Percentiles rank a stretch among this genome's conserved stretches.
phyloP scores from a whole-genome alignment of 148 eudicot species.

The Nepenthes mirabilis region DNA sequence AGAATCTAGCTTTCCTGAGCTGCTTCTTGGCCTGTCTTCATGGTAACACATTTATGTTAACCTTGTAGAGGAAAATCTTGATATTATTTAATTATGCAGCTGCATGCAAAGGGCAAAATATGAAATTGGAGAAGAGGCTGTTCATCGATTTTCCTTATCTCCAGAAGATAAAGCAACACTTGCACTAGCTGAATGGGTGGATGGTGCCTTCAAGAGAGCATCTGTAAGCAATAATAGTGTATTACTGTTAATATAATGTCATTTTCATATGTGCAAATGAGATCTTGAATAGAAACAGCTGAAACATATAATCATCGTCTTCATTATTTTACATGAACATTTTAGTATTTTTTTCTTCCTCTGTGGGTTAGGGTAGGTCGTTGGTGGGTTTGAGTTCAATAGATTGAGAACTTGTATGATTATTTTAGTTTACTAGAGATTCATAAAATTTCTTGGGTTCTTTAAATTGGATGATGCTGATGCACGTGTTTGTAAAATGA shows the following conservation, averaged over 20 bases:
- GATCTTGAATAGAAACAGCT: not conserved
- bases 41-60: not conserved
- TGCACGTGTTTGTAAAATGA: no score
- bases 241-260: not conserved
- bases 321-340: no score
- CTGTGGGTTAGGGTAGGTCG: no score
- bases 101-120: slow-evolving; percentile 94
- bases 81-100: slow-evolving; percentile 27
- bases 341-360: no score
- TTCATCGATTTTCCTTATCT: slow-evolving; percentile 78
- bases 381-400: no score
- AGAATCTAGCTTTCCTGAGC: not conserved
- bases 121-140: slow-evolving; percentile 96
- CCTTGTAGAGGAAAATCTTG: not conserved
- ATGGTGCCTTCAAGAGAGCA: slow-evolving; percentile 67
- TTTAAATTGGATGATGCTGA: no score
- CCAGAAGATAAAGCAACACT: slow-evolving; percentile 97
- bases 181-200: slow-evolving; percentile 94
- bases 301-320: no score
- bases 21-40: not conserved
- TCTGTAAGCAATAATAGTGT: slow-evolving; percentile 41
- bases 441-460: no score
- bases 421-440: no score
- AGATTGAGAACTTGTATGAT: no score
- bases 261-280: not conserved